These are phyloP conservation scores for Pythium plurisporium DNA, from an alignment of 352 stramenopile species.

Conservation along the genomic window DNA sequence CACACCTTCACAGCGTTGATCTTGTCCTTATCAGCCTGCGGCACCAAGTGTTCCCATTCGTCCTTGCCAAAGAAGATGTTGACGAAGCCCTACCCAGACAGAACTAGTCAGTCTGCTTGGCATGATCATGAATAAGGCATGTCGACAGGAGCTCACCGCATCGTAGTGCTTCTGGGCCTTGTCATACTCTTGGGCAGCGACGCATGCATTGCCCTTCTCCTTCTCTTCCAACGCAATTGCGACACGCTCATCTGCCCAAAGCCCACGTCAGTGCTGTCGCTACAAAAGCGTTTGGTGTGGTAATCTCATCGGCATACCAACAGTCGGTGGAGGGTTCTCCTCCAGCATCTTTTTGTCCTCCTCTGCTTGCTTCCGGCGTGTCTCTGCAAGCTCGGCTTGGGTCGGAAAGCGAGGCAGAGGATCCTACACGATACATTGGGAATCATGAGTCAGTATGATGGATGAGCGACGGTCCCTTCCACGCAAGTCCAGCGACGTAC, in stretches of 20 bases:
- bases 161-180: constrained; percentile 84
- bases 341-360: constrained; percentile 84
- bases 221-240: constrained; percentile 66
- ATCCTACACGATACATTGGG: no score
- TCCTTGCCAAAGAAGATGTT: constrained; percentile 86
- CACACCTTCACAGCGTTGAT: constrained; percentile 75
- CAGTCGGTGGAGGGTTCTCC: constrained; percentile 73
- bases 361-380: constrained; percentile 73
- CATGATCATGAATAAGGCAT: neutral
- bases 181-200: constrained; percentile 66
- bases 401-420: constrained; percentile 76
- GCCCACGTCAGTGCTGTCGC: neutral
- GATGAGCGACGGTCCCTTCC: no score
- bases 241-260: constrained; percentile 64
- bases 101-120: neutral
- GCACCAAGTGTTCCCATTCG: constrained; percentile 78
- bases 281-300: no score
- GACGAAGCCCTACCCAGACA: constrained; percentile 62
- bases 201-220: constrained; percentile 70
- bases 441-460: no score
- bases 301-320: no score
- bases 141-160: constrained; percentile 34
- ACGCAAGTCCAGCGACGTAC: constrained; percentile 27
- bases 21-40: constrained; percentile 67
- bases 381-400: constrained; percentile 78